phyloP scores from a whole-genome alignment of 495 filamentous ascomycete species.

The Paragyromitra xinjiangensis region DNA sequence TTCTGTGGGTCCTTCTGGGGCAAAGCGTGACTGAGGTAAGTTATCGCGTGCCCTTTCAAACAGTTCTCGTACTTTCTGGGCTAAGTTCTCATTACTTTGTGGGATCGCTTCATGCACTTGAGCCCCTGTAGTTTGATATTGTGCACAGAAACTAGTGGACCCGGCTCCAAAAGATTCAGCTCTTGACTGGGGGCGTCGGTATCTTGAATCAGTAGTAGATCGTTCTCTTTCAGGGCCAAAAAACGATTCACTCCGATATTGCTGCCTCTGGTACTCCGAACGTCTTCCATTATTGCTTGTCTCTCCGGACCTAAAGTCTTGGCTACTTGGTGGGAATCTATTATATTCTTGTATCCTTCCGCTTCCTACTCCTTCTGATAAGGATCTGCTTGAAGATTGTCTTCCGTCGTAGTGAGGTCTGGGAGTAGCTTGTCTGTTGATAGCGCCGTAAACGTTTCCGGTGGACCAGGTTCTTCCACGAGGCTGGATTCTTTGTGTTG shows the following conservation, averaged over 20 bases:
- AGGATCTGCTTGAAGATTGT: background rate
- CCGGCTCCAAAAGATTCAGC: background rate
- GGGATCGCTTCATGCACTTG: background rate
- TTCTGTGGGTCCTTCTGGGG: background rate
- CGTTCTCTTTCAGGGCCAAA: background rate
- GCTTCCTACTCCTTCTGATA: constrained; percentile 1
- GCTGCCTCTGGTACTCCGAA: background rate
- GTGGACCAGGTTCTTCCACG: background rate
- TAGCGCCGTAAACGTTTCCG: background rate
- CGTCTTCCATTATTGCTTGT: background rate
- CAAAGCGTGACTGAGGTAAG: background rate
- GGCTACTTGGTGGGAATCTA: background rate
- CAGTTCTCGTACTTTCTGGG: background rate
- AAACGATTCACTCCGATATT: background rate
- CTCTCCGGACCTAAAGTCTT: background rate
- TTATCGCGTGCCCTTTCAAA: constrained; percentile 2
- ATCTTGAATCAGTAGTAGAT: background rate
- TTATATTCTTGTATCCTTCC: background rate
- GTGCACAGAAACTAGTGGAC: background rate
- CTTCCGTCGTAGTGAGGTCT: background rate
- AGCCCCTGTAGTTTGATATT: background rate
- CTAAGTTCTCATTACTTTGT: background rate
- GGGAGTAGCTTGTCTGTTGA: background rate
- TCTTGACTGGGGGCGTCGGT: constrained; percentile 2
- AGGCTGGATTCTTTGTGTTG: background rate